Conservation (phyloP, 805 yeast species). For the Saccharomycopsis sp. region DNA sequence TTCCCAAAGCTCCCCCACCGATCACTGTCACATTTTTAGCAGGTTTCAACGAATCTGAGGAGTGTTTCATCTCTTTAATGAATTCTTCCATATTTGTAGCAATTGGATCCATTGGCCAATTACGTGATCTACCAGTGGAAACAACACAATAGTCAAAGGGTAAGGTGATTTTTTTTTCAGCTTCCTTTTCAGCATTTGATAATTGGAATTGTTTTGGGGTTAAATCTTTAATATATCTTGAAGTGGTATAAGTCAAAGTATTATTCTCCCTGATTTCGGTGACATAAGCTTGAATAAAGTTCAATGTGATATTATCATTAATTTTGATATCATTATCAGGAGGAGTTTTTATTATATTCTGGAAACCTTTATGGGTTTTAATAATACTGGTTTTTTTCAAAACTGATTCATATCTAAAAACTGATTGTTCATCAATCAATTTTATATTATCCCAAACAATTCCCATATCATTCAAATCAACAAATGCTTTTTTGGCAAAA, state of each 20-base stretch:
- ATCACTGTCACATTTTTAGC: slow-evolving; percentile 33
- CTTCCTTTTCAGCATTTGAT: too few relatives aligned
- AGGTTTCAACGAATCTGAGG: slow-evolving; percentile 17
- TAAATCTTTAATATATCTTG: not conserved
- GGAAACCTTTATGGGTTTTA: too few relatives aligned
- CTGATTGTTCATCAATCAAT: not conserved
- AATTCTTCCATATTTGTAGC: slow-evolving; percentile 29
- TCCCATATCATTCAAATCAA: slow-evolving; percentile 22
- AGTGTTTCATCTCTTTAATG: slow-evolving; percentile 30
- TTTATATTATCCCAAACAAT: slow-evolving; percentile 16
- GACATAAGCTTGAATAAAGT: slow-evolving; percentile 15
- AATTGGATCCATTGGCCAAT: slow-evolving; percentile 44
- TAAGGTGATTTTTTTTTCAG: not conserved
- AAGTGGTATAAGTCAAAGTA: not conserved
- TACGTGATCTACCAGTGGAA: slow-evolving; percentile 40
- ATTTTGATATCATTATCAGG: too few relatives aligned
- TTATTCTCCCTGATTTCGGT: not conserved
- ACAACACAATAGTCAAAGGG: slow-evolving; percentile 36
- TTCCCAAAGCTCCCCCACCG: slow-evolving; percentile 46
- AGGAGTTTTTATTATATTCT: too few relatives aligned
- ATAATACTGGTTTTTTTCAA: slow-evolving; percentile 20
- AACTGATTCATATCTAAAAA: not conserved
- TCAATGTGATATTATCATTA: too few relatives aligned
- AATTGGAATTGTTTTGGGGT: too few relatives aligned
- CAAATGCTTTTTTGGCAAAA: slow-evolving; percentile 23